Base-by-base conservation (phyloP, 371 early-diverging fungal genomes). In the Rhizopus delemar region DNA sequence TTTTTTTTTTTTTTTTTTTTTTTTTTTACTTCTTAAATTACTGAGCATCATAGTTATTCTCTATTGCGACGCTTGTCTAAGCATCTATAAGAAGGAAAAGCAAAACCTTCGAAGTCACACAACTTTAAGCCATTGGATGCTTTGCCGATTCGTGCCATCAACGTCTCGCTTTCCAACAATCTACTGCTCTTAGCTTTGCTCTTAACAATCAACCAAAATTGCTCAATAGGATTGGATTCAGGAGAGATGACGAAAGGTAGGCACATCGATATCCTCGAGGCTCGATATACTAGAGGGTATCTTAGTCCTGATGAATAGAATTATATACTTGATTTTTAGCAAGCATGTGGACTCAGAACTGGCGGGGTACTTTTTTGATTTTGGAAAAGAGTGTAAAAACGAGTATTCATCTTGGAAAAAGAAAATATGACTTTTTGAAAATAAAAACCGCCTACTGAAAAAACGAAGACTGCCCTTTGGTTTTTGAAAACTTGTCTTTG, bases 191-290 rank as follows among this genome's bases (percentile, higher is more conserved):
- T 59, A 52, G 51, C 51, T 59, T 53, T 53, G 46, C 53, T 59
- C 53, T 59, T 53, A 46, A 59, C 53, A 43, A 53, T 46, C 41
- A 39, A 60, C 61, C 61, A 60, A 60, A 60, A 60, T 48, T 60
- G 51, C 51, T 60, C 61, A 60, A 60, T 54, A 46, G 41, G 41
- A 55, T 60, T 55, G 41, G 50, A 45, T 49, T 41, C 55, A 55
- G 61, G 49, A 16, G 51, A 60, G 41, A 60, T 53, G 60, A 32
- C 13, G 41, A 41, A 58, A 58, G 58, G 39, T 50, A 58, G 31
- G 32, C 50, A 33, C 58, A 50, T 48, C 41, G 46, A 54, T 53
- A 60, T 46, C 60, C 60, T 53, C 60, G 15, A 38, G 50, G 6
- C 49, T 60, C 41, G 43, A 60, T 55, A 52, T 52, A 59, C 33